Evolutionary conservation across 1,284 basidiomycete genomes (phyloP), one percentile per base, ranked within the genome.

Genomic region (Volvariella surrecta): DNA sequence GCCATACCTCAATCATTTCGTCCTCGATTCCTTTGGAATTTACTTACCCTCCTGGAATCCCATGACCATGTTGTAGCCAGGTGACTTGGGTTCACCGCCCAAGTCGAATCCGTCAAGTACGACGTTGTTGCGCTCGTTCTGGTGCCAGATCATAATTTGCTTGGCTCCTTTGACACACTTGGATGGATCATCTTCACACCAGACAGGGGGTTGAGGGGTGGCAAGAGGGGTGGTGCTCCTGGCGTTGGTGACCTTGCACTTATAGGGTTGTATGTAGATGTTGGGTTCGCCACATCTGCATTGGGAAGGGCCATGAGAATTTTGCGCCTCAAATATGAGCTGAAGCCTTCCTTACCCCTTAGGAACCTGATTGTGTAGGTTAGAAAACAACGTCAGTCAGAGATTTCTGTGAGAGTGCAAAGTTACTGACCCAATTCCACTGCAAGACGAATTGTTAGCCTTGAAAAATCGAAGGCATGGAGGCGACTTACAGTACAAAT

Each of bases 81-180:
- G 70, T n/a, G 61, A 64, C 51, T 63, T 66, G 15, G 45, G 56
- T 2, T 52, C 43, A 17, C 68, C 69, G 3, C 52, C 44, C 16
- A 54, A 46, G 48, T 71, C 67, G n/a, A 42, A 53, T 0, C 69
- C 70, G 10, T 54, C 48, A 1, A 70, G 64, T 13, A 58, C 43
- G 50, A 73, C 65, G 48, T 72, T 73, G 52, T 70, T 64, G 1
- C 70, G 64, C 1, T 62, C 58, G 1, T 44, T 41, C 50, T 73
- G 70, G 47, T 73, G 59, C 70, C 70, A 71, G 52, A 64, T 66
- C 17, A 73, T 48, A 66, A 71, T 67, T 58, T 72, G 70, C 50
- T 72, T 73, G 8, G 68, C 60, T 37, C 69, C 68, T 48, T 60
- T 56, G 20, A 55, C 53, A 48, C 71, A 73, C 7, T 50, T 57